Evolutionary conservation across 805 yeast genomes (phyloP).

Genomic region (Nakazawaea ishiwadae): DNA sequence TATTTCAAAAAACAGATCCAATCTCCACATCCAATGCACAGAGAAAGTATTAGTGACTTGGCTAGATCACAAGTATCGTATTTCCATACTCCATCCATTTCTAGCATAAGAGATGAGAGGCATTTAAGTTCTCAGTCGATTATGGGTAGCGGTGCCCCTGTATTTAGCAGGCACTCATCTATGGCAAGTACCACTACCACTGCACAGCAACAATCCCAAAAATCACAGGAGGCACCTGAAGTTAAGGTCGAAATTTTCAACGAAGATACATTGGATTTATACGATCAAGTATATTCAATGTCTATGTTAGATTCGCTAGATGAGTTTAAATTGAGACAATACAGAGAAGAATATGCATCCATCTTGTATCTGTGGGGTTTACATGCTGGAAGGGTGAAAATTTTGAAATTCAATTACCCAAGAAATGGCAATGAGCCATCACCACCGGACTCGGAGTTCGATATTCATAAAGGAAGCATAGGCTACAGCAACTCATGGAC

Average conservation of each 20-base stretch:
- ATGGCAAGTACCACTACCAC: conserved; percentile 11
- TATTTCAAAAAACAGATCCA: conserved; percentile 20
- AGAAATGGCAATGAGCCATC: conserved; percentile 16
- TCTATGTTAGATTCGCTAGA: conserved; percentile 37
- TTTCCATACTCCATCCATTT: neutral
- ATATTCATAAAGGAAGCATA: conserved; percentile 31
- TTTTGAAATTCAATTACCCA: conserved; percentile 60
- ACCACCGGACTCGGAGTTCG: conserved; percentile 21
- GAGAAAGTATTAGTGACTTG: conserved; percentile 15
- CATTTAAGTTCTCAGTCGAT: conserved; percentile 2
- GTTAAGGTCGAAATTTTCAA: conserved; percentile 46
- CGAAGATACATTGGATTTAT: conserved; percentile 36
- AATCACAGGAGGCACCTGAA: conserved; percentile 15
- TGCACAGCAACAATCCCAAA: neutral
- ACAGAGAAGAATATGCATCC: conserved; percentile 70
- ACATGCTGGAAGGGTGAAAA: conserved; percentile 72
- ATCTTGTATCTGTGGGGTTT: conserved; percentile 80
- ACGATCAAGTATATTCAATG: conserved; percentile 35
- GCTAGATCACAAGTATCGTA: neutral
- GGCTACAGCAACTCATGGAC: conserved; percentile 21
- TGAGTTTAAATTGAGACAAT: conserved; percentile 29
- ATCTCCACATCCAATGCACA: conserved; percentile 13
- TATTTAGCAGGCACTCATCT: conserved; percentile 14
- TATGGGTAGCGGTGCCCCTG: neutral
- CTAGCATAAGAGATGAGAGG: conserved; percentile 4